phyloP scores from a whole-genome alignment of 805 yeast genomes.

The Candida easanensis region DNA sequence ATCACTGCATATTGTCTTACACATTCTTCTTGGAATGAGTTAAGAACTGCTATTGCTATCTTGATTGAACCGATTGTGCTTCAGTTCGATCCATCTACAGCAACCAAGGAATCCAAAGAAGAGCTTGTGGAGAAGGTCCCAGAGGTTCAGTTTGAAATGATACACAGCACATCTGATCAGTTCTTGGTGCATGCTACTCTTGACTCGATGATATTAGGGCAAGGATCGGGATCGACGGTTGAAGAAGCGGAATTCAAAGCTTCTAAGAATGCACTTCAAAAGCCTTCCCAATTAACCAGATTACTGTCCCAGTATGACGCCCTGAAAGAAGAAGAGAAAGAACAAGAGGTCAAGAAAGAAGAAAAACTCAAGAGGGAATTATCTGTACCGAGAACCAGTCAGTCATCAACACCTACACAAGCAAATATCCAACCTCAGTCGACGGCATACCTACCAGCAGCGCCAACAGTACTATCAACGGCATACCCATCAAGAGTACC shows the following conservation, averaged over 20 bases:
- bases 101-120: neutral
- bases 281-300: neutral
- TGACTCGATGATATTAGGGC: neutral
- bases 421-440: neutral
- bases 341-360: neutral
- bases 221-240: neutral
- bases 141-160: neutral
- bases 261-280: neutral
- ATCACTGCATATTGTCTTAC: conserved; percentile 6
- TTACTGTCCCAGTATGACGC: neutral
- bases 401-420: neutral
- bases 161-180: neutral
- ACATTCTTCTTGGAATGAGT: neutral
- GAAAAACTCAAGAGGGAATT: neutral
- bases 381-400: neutral
- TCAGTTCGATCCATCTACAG: conserved; percentile 1
- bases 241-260: neutral
- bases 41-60: neutral
- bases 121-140: neutral
- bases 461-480: neutral
- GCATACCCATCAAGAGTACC: too few species aligned
- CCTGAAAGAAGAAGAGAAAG: too few species aligned
- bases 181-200: neutral
- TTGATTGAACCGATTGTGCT: conserved; percentile 10
- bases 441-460: neutral